Evolutionary conservation across 75 land plant genomes (phyloP), one percentile per base, ranked within the genome.

Genomic region (Adiantum capillusveneris): DNA sequence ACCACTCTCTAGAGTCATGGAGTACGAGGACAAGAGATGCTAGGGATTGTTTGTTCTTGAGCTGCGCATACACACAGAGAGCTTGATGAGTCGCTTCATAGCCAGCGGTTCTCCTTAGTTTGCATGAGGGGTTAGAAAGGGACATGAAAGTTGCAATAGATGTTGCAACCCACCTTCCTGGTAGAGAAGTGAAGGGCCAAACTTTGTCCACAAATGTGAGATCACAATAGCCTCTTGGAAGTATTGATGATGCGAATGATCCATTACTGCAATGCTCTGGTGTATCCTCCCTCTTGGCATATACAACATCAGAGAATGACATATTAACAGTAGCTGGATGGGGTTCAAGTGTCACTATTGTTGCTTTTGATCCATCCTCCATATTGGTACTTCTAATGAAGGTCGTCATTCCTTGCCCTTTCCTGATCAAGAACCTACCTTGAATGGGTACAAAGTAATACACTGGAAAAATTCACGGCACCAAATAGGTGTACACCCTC

Each of bases 301-400:
- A 90, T 72, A 86, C 90, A 29, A 84, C 84, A 58, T 91, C 96
- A 25, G 98, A 94, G 57, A 81, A 81, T 57, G 85, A 84, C 55
- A 79, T 84, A 42, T 79, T 87, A 41, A 74, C 88, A 62, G 78
- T 85, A 7, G 84, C 91, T 19, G 81, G 91, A 19, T 89, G 96
- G 98, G 96, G 96, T 27, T 90, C 99, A 66, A 92, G 99, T 16
- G 96, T 94, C 14, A 76, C 82, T 55, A 81, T 88, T 49, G 81
- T 90, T 71, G 96, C 99, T 64, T 94, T 94, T 82, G 99, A 94
- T 76, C 99, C 99, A 24, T 82, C 96, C 29, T 81, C 96, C 22
- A 96, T 82, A 0, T 75, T 94, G 61, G 64, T 90, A 60, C 79
- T 87, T 62, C 81, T 75, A 0, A 82, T 94, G 46, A 83, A 34